Base-by-base conservation (phyloP, 192 early-diverging fungal genomes). In the Coemansia sp. region DNA sequence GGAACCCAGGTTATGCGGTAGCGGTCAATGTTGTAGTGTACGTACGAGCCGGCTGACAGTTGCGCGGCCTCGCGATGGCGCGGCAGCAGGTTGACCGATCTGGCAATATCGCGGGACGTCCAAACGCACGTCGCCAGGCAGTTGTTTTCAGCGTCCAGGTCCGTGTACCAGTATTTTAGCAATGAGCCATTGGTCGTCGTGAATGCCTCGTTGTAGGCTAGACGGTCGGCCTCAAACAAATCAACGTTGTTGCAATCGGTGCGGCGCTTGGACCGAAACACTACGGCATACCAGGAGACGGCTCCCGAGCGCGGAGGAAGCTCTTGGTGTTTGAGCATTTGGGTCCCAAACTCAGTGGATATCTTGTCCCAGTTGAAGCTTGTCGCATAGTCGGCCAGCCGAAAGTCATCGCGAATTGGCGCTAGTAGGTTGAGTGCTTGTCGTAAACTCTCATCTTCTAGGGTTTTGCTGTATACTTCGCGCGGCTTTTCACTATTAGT, bases 61-160 rank as follows among this genome's bases (percentile, higher is more conserved):
- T 60, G 39, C 1, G 74, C 73, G 3, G 79, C 79, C 13, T 75
- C 64, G 1, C 59, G 24, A 56, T 81, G 79, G 0, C 63, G 59
- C 0, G 79, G 79, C 31, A 75, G 63, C 41, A 71, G 56, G 51
- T 76, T 81, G 53, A 81, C 72, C 0, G 79, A 81, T 31, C 73
- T 44, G 1, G 79, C 79, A 41, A 75, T 67, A 24, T 76, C 79
- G 8, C 74, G 59, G 2, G 57, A 51, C 2, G 79, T 67, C 79
- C 79, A 81, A 17, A 81, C 70, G 42, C 79, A 81, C 1, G 79
- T 76, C 10, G 79, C 79, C 61, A 81, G 44, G 40, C 79, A 81
- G 19, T 81, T 73, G 33, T 73, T 27, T 33, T 81, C 68, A 3
- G 59, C 64, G n/a, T 81, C 79, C 41, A 81, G 16, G 8, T 66